These are phyloP conservation scores for Fusarium sp. DNA, from an alignment of 2,329 filamentous ascomycete species.

Conservation along the genomic window DNA sequence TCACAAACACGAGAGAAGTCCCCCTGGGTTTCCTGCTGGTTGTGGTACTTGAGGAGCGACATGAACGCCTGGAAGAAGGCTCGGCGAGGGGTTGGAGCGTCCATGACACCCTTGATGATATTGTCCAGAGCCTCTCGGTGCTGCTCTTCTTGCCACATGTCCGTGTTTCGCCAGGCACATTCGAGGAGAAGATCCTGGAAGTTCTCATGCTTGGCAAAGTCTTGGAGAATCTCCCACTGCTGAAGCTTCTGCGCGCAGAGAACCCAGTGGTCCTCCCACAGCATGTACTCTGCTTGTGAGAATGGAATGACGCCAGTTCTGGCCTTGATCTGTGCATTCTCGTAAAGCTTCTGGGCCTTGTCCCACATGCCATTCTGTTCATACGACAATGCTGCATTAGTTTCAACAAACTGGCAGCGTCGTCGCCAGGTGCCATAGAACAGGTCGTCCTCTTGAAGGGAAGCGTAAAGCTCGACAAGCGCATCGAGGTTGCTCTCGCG, in stretches of 20 bases:
- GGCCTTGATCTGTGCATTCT: constrained; percentile 96
- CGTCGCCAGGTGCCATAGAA: constrained; percentile 98
- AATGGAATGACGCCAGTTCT: constrained; percentile 96
- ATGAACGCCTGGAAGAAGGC: constrained; percentile 99
- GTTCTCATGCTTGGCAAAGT: constrained; percentile 99
- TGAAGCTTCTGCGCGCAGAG: constrained; percentile 97
- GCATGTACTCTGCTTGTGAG: constrained; percentile 95
- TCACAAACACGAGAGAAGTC: constrained; percentile 94
- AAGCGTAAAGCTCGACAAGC: constrained; percentile 91
- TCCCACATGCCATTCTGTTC: constrained; percentile 99
- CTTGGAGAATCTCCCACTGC: constrained; percentile 97
- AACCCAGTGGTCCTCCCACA: constrained; percentile 99
- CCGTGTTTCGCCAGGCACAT: constrained; percentile 93
- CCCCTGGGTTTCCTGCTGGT: constrained; percentile 80
- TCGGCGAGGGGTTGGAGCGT: constrained; percentile 92
- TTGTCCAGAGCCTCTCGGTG: constrained; percentile 91
- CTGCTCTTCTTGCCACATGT: constrained; percentile 90
- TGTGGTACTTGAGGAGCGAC: constrained; percentile 92
- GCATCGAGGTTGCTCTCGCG: constrained; percentile 96
- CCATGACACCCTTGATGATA: constrained; percentile 96
- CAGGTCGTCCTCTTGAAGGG: constrained; percentile 92
- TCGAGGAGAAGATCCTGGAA: constrained; percentile 96
- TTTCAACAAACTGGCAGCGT: constrained; percentile 95
- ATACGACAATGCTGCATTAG: constrained; percentile 95
- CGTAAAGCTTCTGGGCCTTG: constrained; percentile 96